phyloP scores from a whole-genome alignment of 106 monocot genomes.

The Xerophyta viscosa region DNA sequence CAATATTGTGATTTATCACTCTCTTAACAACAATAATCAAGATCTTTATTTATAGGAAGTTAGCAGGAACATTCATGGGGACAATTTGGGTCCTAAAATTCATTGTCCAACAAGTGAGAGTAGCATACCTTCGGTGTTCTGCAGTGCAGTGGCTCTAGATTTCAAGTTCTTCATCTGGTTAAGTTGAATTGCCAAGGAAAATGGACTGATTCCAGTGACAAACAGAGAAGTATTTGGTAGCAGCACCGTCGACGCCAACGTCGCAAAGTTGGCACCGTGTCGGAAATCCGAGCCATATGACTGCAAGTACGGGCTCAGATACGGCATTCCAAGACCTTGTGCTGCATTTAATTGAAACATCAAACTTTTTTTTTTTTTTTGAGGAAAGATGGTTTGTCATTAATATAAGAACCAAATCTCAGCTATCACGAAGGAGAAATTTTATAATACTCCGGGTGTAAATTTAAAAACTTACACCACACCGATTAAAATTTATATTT shows the following conservation, averaged over 20 bases:
- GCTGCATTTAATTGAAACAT: conserved; percentile 21
- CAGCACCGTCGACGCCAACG: conserved; percentile 55
- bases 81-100: too few relatives aligned
- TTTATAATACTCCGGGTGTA: neutral
- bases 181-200: conserved; percentile 58
- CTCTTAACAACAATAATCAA: too few relatives aligned
- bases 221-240: conserved; percentile 68
- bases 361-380: too few relatives aligned
- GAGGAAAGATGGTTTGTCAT: too few relatives aligned
- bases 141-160: conserved; percentile 14
- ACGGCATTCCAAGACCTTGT: conserved; percentile 64
- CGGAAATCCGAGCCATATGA: conserved; percentile 54
- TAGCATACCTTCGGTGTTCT: conserved; percentile 11
- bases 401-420: neutral
- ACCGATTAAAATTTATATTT: too few relatives aligned
- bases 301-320: conserved; percentile 83
- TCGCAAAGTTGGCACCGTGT: conserved; percentile 78
- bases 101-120: too few relatives aligned
- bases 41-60: too few relatives aligned
- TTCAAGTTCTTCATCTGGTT: conserved; percentile 66
- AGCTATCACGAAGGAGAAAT: neutral
- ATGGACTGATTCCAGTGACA: conserved; percentile 61
- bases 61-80: too few relatives aligned
- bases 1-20: too few relatives aligned
- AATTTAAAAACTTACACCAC: too few relatives aligned